A percentile compares a stretch with the other conserved stretches of the same genome.
Conservation (phyloP, 2,329 filamentous ascomycete genomes). For the Aspergillus sp. region DNA sequence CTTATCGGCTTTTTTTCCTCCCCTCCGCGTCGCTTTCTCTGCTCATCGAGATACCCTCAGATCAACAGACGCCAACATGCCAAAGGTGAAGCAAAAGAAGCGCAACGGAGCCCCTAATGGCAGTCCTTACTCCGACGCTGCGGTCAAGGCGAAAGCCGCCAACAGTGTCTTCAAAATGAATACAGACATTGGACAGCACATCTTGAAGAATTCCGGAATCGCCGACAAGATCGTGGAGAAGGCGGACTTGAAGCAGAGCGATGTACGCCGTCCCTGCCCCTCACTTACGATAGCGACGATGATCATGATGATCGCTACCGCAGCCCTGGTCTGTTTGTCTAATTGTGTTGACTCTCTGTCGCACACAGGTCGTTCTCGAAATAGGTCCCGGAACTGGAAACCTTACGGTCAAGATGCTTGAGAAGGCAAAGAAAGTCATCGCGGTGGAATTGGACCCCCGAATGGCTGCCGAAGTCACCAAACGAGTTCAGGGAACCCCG, state of each 20-base stretch:
- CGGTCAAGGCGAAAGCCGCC: constrained; percentile 50
- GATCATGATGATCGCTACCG: not conserved
- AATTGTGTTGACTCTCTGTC: not conserved
- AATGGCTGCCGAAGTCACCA: constrained; percentile 93
- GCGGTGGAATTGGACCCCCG: constrained; percentile 92
- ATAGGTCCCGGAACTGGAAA: constrained; percentile 89
- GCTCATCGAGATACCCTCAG: not conserved
- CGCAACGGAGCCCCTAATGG: constrained; percentile 48
- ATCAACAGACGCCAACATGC: constrained; percentile 42
- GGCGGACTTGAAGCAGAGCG: constrained; percentile 84
- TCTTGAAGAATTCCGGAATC: constrained; percentile 88
- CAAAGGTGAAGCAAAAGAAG: constrained; percentile 55
- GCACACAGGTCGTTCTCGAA: constrained; percentile 72
- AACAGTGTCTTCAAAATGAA: constrained; percentile 99
- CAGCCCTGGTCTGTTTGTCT: not conserved
- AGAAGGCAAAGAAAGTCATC: constrained; percentile 79
- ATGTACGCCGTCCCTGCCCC: constrained; percentile 41
- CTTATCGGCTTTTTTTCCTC: constrained; percentile 16
- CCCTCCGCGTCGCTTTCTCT: not conserved
- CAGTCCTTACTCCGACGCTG: constrained; percentile 41
- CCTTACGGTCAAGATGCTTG: constrained; percentile 83
- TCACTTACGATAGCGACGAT: not conserved
- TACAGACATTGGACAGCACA: constrained; percentile 84
- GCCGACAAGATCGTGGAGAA: constrained; percentile 80
- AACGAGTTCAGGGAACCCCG: constrained; percentile 87